Evolutionary conservation across 164 flowering plant genomes (phyloP).

Genomic region (Stephania cephalantha): DNA sequence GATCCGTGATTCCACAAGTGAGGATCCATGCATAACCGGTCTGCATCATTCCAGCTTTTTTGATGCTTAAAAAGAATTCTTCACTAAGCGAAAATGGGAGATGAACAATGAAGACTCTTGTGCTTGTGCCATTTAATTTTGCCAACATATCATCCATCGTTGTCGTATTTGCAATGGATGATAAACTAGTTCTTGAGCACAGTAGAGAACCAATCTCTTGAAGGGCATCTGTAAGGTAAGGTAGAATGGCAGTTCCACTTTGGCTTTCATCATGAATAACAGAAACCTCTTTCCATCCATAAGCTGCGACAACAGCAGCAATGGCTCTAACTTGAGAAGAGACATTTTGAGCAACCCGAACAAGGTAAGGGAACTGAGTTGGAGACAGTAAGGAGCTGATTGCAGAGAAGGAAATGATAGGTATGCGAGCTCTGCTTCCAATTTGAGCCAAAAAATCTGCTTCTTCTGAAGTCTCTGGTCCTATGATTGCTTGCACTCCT

Average conservation of each 20-base stretch:
- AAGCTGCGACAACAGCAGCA: conserved; percentile 13
- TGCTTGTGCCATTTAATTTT: conserved; percentile 17
- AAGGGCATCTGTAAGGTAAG: conserved; percentile 16
- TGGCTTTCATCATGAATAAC: conserved; percentile 21
- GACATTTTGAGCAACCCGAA: conserved; percentile 17
- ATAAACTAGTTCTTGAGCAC: conserved; percentile 9
- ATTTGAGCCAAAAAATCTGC: conserved; percentile 17
- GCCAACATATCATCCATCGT: conserved; percentile 12
- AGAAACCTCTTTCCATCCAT: conserved; percentile 18
- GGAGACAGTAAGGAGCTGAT: conserved; percentile 13
- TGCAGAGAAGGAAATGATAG: conserved; percentile 19
- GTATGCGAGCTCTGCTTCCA: conserved; percentile 20
- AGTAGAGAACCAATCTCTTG: conserved; percentile 8
- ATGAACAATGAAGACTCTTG: conserved; percentile 27
- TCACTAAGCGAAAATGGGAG: conserved; percentile 10
- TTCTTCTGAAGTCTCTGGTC: conserved; percentile 20
- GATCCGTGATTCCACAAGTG: conserved; percentile 13
- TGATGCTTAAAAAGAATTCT: conserved; percentile 10
- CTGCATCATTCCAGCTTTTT: conserved; percentile 18
- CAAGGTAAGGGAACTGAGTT: conserved; percentile 15
- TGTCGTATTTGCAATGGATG: conserved; percentile 9
- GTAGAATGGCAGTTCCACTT: conserved; percentile 19
- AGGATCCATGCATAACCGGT: conserved; percentile 26
- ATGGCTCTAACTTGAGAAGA: conserved; percentile 22
- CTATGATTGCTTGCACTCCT: conserved; percentile 25